A percentile compares a stretch with the other conserved stretches of the same genome.
Evolutionary conservation across 352 stramenopile species (phyloP).

Genomic region (Phytophthora chlamydospora): DNA sequence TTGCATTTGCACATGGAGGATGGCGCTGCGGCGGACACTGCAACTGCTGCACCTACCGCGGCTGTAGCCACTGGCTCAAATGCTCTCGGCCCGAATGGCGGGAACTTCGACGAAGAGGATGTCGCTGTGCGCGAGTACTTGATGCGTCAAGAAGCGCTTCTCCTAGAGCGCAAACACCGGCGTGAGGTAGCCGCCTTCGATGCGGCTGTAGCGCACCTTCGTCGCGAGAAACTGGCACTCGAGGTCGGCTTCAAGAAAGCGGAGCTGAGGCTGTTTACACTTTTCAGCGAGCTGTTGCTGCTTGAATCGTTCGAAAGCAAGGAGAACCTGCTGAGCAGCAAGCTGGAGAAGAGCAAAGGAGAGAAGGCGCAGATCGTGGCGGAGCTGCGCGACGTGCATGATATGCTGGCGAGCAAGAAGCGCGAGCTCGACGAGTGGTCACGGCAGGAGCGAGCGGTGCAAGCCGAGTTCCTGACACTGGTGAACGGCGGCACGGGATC

Average conservation of each 20-base stretch:
- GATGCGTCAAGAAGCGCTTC: constrained; percentile 67
- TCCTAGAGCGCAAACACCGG: constrained; percentile 68
- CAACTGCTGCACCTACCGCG: constrained; percentile 1
- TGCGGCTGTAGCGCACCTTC: constrained; percentile 87
- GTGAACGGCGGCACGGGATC: constrained; percentile 68
- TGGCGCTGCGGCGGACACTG: not conserved
- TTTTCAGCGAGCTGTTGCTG: constrained; percentile 86
- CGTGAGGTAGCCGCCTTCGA: constrained; percentile 85
- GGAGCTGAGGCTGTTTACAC: constrained; percentile 89
- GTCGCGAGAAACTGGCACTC: constrained; percentile 84
- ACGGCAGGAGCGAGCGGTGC: constrained; percentile 61
- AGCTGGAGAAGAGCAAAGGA: constrained; percentile 82
- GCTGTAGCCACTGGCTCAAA: not conserved
- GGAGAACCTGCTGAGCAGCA: constrained; percentile 87
- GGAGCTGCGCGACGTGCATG: constrained; percentile 80
- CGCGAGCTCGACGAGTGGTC: constrained; percentile 85
- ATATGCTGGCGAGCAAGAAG: constrained; percentile 74
- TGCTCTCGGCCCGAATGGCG: constrained; percentile 5
- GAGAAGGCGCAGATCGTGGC: constrained; percentile 89
- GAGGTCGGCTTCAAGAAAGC: constrained; percentile 90
- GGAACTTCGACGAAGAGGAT: constrained; percentile 57
- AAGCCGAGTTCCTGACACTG: constrained; percentile 71
- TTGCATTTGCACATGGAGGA: constrained; percentile 33
- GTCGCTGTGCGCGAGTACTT: constrained; percentile 52
- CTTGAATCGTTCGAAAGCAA: constrained; percentile 93